A percentile compares a stretch with the other conserved stretches of the same genome.
These are phyloP conservation scores for Vicia faba DNA, from an alignment of 306 rosid species.

Conservation along the genomic window DNA sequence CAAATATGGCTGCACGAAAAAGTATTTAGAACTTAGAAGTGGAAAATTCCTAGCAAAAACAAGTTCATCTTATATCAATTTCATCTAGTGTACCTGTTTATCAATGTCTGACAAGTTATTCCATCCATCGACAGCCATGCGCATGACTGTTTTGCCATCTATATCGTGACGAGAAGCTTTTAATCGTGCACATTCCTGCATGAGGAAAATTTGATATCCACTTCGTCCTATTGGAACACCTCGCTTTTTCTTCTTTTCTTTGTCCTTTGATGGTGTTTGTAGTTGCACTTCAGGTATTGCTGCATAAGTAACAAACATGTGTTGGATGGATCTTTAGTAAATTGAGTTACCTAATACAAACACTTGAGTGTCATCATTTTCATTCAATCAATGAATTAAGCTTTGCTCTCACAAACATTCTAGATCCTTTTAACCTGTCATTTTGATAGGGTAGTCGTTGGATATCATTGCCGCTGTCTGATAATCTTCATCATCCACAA, in stretches of 20 bases:
- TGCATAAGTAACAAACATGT: background rate
- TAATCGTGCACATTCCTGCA: conserved; percentile 49
- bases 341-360: background rate
- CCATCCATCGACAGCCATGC: conserved; percentile 44
- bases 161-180: conserved; percentile 7
- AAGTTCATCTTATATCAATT: background rate
- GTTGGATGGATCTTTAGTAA: background rate
- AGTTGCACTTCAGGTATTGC: conserved; percentile 14
- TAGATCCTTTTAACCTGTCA: conserved; percentile 37
- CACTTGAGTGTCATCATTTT: background rate
- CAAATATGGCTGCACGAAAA: conserved; percentile 41
- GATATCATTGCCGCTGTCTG: background rate
- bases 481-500: conserved; percentile 22
- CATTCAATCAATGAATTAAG: background rate
- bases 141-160: conserved; percentile 5
- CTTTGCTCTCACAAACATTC: background rate
- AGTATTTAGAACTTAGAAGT: background rate
- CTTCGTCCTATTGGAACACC: conserved; percentile 23
- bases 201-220: conserved; percentile 49
- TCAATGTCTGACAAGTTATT: conserved; percentile 39
- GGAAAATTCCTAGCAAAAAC: background rate
- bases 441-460: conserved; percentile 14
- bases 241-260: conserved; percentile 35
- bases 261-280: conserved; percentile 7
- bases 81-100: conserved; percentile 37